phyloP scores from a whole-genome alignment of 2,329 filamentous ascomycete species.

The Cryphonectria carpinicola region DNA sequence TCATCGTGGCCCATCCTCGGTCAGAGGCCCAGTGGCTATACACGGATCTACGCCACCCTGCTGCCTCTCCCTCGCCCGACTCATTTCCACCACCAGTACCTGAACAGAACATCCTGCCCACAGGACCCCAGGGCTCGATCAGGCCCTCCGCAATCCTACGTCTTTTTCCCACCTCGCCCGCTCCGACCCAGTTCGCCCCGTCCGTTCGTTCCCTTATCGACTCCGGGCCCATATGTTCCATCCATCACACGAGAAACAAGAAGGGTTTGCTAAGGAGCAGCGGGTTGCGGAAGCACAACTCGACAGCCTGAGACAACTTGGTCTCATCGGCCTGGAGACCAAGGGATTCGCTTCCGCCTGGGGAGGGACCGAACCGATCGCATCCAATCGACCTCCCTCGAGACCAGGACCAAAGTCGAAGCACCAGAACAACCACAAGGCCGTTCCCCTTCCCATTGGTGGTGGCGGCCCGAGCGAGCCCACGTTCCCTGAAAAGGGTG shows the following conservation, averaged over 20 bases:
- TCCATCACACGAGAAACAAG: constrained; percentile 46
- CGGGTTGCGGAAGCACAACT: constrained; percentile 42
- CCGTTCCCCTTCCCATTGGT: constrained; percentile 14
- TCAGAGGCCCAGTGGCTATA: constrained; percentile 24
- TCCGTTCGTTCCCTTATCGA: constrained; percentile 15
- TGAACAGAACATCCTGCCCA: constrained; percentile 7
- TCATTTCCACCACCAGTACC: constrained; percentile 29
- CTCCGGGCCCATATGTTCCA: constrained; percentile 48
- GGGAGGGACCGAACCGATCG: constrained; percentile 32
- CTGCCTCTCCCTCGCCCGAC: constrained; percentile 25
- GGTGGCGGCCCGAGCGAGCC: constrained; percentile 30
- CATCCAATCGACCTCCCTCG: constrained; percentile 18
- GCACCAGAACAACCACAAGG: constrained; percentile 20
- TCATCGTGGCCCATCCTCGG: constrained; percentile 24
- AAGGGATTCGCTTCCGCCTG: constrained; percentile 34
- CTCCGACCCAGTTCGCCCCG: constrained; percentile 25
- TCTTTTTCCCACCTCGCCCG: constrained; percentile 25
- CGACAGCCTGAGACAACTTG: constrained; percentile 44
- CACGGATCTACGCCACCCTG: constrained; percentile 25
- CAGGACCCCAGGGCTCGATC: constrained; percentile 24
- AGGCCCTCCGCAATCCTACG: constrained; percentile 26
- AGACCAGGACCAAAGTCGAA: constrained; percentile 26
- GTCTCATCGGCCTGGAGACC: constrained; percentile 37
- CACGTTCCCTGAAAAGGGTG: constrained; percentile 42
- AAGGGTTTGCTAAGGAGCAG: constrained; percentile 45